Evolutionary conservation across 768 basidiomycete genomes (phyloP).

Genomic region (Flagelloscypha sp.): DNA sequence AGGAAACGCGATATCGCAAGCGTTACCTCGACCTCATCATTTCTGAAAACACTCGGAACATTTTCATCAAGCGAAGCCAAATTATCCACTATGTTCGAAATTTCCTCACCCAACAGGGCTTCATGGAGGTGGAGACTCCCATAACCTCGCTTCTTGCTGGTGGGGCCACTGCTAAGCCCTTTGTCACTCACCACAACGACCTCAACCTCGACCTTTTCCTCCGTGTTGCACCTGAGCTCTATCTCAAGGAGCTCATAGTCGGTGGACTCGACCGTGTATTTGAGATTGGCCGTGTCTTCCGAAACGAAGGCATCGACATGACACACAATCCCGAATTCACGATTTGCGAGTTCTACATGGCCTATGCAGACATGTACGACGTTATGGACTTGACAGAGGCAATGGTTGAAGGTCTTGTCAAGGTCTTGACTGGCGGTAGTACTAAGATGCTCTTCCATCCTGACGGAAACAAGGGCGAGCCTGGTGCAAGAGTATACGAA

Average conservation of each 20-base stretch:
- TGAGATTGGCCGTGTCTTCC: conserved; percentile 96
- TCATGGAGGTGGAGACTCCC: conserved; percentile 98
- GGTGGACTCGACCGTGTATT: conserved; percentile 97
- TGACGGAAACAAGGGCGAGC: conserved; percentile 80
- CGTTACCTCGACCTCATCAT: conserved; percentile 97
- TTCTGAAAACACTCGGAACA: conserved; percentile 81
- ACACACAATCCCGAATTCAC: conserved; percentile 99
- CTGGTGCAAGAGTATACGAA: conserved; percentile 50
- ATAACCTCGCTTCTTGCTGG: conserved; percentile 96
- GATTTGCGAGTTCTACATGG: conserved; percentile 99
- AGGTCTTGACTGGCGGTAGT: conserved; percentile 70
- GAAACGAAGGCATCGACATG: conserved; percentile 97
- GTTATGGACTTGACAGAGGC: conserved; percentile 95
- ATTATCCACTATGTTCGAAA: conserved; percentile 91
- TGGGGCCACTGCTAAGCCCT: conserved; percentile 97
- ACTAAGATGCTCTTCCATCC: conserved; percentile 84
- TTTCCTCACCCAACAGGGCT: conserved; percentile 84
- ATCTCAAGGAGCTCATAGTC: conserved; percentile 94
- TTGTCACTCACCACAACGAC: conserved; percentile 98
- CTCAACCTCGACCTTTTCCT: conserved; percentile 94
- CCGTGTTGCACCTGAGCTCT: conserved; percentile 95
- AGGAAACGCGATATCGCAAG: conserved; percentile 96
- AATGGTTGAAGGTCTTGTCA: conserved; percentile 86
- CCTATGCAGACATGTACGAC: conserved; percentile 98
- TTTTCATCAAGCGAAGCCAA: conserved; percentile 83